These are phyloP conservation scores for Saccharomycopsis selenospora DNA, from an alignment of 805 yeast genomes.

Conservation along the genomic window DNA sequence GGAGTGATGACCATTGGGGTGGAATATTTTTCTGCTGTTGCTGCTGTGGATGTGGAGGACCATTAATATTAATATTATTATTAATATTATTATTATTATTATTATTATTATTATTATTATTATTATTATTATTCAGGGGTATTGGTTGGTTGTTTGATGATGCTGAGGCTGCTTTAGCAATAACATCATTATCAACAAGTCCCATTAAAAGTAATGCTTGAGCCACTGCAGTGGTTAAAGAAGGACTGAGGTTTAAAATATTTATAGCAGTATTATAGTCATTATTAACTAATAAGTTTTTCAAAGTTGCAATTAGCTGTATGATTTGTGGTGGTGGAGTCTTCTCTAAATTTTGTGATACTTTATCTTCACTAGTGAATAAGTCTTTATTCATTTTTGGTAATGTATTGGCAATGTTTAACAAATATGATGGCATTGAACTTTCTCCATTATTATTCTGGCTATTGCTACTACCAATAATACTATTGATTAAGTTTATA, in stretches of 20 bases:
- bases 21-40: too few species aligned
- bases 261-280: constrained; percentile 39
- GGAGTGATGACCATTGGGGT: constrained; percentile 14
- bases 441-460: constrained; percentile 4
- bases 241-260: constrained; percentile 45
- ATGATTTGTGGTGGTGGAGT: constrained; percentile 67
- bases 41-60: neutral
- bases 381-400: constrained; percentile 41
- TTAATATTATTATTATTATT: neutral
- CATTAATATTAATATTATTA: neutral
- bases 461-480: neutral
- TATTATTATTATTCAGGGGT: neutral
- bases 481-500: neutral
- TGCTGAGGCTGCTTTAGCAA: constrained; percentile 41
- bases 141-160: neutral
- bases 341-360: constrained; percentile 52
- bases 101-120: neutral
- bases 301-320: constrained; percentile 60
- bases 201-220: constrained; percentile 77
- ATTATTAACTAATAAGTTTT: constrained; percentile 46
- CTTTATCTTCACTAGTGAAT: constrained; percentile 38
- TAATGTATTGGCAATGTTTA: constrained; percentile 48
- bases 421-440: constrained; percentile 40
- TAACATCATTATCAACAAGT: constrained; percentile 59
- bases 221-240: constrained; percentile 59